Base-by-base conservation (phyloP, 2,329 filamentous ascomycete genomes). In the Aspergillus spinulosporus region DNA sequence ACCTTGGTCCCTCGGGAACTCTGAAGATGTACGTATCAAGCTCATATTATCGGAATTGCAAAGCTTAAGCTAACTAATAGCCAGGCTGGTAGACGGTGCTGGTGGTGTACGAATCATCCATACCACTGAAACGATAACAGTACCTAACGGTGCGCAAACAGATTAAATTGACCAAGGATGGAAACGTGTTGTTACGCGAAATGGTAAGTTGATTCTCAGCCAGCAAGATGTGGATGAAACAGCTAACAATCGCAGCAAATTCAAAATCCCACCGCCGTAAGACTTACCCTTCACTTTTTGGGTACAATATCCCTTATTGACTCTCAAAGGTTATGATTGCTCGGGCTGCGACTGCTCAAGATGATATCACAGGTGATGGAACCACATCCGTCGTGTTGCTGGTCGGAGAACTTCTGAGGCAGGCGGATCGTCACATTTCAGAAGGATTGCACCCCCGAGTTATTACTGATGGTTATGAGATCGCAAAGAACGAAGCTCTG, bases 141-240 rank as follows among this genome's bases (percentile, higher is more conserved):
- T 54, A 37, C 48, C 53, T 68, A 61, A 68, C 63, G 49, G 58
- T 58, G 7, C 57, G 31, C 60, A 68, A 66, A 72, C 66, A 94
- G 86, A 99, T 99, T 80, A 99, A 99, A 80, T 84, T 99, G 74
- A 99, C 94, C 67, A 99, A 99, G 78, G 94, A 99, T 78, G 94
- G 94, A 73, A 97, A 96, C 70, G 93, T 97, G 59, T 81, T 88
- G 64, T 70, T 88, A 67, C 82, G 83, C 68, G 84, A 87, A 72
- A 87, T 87, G 84, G 78, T 84, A 66, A 54, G 76, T 62, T 54
- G n/a, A 29, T 28, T 49, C 40, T 37, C 47, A 28, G 12, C 42
- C 32, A 29, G 36, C 15, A 29, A 37, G 21, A 50, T 51, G 26
- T 46, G 47, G 44, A 49, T 46, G 49, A 37, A 49, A 37, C 46